Conservation (phyloP, 805 yeast genomes). For the Yamadazyma scolyti region DNA sequence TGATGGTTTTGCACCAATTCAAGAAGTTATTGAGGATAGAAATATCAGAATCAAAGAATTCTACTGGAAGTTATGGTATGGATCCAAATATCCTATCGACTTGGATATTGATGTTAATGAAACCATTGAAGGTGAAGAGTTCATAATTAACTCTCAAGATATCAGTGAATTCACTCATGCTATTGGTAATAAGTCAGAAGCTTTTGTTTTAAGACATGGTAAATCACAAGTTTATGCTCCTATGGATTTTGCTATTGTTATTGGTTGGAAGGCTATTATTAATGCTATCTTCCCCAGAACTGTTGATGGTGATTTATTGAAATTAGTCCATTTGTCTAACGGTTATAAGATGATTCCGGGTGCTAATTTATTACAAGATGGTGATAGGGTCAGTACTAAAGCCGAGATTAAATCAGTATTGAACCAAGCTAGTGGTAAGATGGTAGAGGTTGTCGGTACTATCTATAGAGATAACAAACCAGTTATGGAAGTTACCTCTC, state of each 20-base stretch:
- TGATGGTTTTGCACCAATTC: conserved; percentile 94
- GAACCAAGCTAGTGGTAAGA: conserved; percentile 90
- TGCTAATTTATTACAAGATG: conserved; percentile 83
- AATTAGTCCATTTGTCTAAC: conserved; percentile 91
- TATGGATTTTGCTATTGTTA: conserved; percentile 98
- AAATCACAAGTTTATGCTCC: conserved; percentile 88
- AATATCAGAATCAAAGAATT: conserved; percentile 90
- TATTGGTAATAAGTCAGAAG: conserved; percentile 95
- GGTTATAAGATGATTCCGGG: conserved; percentile 92
- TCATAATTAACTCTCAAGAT: conserved; percentile 67
- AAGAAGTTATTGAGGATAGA: conserved; percentile 86
- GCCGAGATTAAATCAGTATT: conserved; percentile 87
- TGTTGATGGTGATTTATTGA: conserved; percentile 94
- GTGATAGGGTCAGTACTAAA: conserved; percentile 75
- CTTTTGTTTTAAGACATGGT: conserved; percentile 85
- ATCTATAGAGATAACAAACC: conserved; percentile 71
- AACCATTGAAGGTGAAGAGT: conserved; percentile 65
- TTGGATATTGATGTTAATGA: conserved; percentile 69
- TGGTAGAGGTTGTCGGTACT: conserved; percentile 92
- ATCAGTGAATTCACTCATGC: conserved; percentile 95
- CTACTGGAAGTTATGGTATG: conserved; percentile 98
- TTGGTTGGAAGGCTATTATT: conserved; percentile 98
- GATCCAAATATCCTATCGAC: conserved; percentile 54
- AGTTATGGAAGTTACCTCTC: conserved; percentile 90
- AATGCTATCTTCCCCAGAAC: conserved; percentile 96